These are phyloP conservation scores for Candida tropicalis DNA, from an alignment of 1,139 yeast genomes.

Conservation along the genomic window DNA sequence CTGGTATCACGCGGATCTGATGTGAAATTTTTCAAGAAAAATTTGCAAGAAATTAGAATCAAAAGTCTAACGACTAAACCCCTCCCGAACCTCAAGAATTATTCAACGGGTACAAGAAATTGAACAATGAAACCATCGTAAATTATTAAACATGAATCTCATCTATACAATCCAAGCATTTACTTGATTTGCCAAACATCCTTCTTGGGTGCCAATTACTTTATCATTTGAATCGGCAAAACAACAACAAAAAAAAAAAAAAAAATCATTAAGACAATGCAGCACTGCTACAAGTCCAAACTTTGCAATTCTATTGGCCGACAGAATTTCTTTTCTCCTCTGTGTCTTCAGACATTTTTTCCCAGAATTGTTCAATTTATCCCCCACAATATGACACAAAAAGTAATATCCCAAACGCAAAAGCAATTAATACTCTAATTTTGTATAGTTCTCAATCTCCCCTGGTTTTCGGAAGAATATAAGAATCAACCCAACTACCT, in stretches of 20 bases:
- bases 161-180: too few species aligned
- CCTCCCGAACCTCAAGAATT: too few species aligned
- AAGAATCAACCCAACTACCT: background rate
- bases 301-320: background rate
- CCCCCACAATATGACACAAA: conserved; percentile 1
- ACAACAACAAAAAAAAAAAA: too few species aligned
- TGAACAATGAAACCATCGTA: too few species aligned
- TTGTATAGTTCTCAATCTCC: background rate
- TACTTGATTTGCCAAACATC: too few species aligned
- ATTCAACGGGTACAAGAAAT: too few species aligned
- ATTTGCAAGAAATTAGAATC: background rate
- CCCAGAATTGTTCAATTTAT: too few species aligned
- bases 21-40: background rate
- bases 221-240: background rate
- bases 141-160: too few species aligned
- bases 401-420: background rate
- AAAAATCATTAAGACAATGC: background rate
- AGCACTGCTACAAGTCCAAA: background rate
- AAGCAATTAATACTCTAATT: background rate
- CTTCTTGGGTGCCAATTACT: too few species aligned
- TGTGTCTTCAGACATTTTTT: conserved; percentile 2
- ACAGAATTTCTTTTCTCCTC: background rate
- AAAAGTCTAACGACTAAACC: too few species aligned
- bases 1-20: too few species aligned
- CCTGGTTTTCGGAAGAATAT: conserved; percentile 3